Conservation (phyloP, 148 eudicot genomes). For the Rhododendron mucronatum region DNA sequence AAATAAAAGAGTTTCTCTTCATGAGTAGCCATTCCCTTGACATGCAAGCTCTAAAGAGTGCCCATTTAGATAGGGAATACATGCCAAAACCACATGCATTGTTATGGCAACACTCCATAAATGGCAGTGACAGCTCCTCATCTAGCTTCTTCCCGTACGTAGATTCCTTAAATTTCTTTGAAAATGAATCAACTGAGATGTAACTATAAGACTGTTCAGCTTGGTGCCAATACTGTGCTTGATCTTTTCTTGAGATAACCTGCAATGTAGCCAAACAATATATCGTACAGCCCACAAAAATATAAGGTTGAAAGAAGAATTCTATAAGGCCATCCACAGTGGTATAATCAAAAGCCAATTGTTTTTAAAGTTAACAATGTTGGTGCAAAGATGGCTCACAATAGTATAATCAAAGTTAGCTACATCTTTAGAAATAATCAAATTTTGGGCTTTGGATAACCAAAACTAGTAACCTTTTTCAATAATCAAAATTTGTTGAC, state of each 20-base stretch:
- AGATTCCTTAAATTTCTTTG: conserved; percentile 47
- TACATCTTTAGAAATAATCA: too few species aligned
- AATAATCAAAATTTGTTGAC: too few species aligned
- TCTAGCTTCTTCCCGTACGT: conserved; percentile 34
- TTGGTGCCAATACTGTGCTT: conserved; percentile 57
- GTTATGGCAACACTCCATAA: conserved; percentile 39
- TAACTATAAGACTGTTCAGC: conserved; percentile 32
- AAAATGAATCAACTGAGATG: conserved; percentile 41
- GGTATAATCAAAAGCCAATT: too few species aligned
- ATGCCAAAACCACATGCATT: conserved; percentile 34
- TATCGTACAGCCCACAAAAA: neutral
- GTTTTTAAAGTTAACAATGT: too few species aligned
- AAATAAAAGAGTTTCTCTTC: conserved; percentile 66
- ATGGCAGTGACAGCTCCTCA: conserved; percentile 43
- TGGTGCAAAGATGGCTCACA: too few species aligned
- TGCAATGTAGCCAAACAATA: conserved; percentile 11
- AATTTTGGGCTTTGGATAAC: too few species aligned
- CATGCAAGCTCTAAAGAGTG: conserved; percentile 63
- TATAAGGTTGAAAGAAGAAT: neutral
- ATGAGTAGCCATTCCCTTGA: conserved; percentile 72
- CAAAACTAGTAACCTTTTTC: too few species aligned
- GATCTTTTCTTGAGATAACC: conserved; percentile 82
- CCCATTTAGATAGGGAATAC: conserved; percentile 57
- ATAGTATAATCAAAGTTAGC: too few species aligned
- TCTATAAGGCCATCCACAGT: neutral